Base-by-base conservation (phyloP, 768 basidiomycete genomes). In the Leucosporidium yakuticum region DNA sequence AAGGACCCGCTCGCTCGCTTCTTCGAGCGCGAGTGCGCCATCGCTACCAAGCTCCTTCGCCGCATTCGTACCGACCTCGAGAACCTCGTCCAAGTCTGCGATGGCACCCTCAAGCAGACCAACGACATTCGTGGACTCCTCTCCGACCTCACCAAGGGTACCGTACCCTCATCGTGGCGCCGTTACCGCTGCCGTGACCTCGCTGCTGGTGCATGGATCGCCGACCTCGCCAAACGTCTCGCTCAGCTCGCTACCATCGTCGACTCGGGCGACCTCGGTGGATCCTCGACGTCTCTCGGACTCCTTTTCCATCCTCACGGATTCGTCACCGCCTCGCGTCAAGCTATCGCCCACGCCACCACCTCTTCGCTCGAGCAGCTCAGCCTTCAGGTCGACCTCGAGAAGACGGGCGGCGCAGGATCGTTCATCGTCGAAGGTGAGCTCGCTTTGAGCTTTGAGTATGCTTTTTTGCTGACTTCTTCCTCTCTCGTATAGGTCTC, bases 241-340 rank as follows among this genome's bases (percentile, higher is more conserved):
- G 83, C 79, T n/a, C 95, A 98, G 77, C 84, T 98, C 49, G 85
- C 92, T 62, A 79, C 80, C 39, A 86, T 97, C 86, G 87, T 69
- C 86, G 83, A 75, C 79, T 88, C 70, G 83, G 81, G 71, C 82
- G 89, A 73, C 31, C 31, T 49, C 25, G 32, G 60, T 9, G 34
- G 27, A 14, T 31, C 48, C 6, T 21, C 48, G 31, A 61, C 49
- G 15, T 32, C 27, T 6, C 85, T 98, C 20, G 93, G 95, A 29
- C 90, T 91, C 0, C 79, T 99, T 65, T 97, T 98, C 84, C 93
- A 90, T 84, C 96, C 95, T 0, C 91, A 94, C 76, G 94, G 93
- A 4, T 98, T 92, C 77, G 84, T 98, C 74, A 97, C 95, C 1
- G 95, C 95, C 2, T 94, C 92, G 3, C 84, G 95, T 60, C 95